Evolutionary conservation across 306 rosid genomes (phyloP), one percentile per base, ranked within the genome.

Genomic region (Quillaja saponaria): DNA sequence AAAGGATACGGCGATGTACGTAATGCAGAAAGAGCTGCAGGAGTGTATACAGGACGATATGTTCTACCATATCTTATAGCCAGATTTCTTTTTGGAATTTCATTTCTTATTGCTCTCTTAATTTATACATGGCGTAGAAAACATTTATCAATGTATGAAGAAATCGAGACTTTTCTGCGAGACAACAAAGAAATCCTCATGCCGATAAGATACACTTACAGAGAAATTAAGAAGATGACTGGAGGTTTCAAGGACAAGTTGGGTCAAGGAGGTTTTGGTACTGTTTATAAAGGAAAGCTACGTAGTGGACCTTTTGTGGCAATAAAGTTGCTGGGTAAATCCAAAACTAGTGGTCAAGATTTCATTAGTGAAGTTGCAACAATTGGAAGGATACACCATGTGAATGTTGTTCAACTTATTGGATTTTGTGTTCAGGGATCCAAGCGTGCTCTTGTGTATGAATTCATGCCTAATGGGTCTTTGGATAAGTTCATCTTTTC

Each of bases 401-500:
- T 45, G 2, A 55, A 71, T 3, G 68, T 71, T 16, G 71, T 64
- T 13, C 47, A 34, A 0, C 71, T 72, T 34, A 56, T 63, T 49
- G 77, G 71, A 1, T 72, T 55, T 25, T 64, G 77, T 19, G 60
- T 64, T 2, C 55, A 72, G 11, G 66, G 71, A 18, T 72, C 67
- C 17, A 72, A 72, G 7, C 67, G 37, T 13, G 71, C 61, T 40
- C 67, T 64, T 1, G 39, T 72, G 0, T 72, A 72, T 11, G 71
- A 72, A 13, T 64, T 49, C n/a, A 57, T 72, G 77, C 4, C 46
- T 1, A 72, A 64, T 57, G 77, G 71, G 0, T 72, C 77, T 64
- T 60, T 72, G 0, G 73, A 68, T 5, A 68, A 48, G 19, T 13
- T 57, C n/a, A 48, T 68, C 1, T 39, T 39, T 12, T 39, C 44